phyloP scores from a whole-genome alignment of 192 early-diverging fungal species.

The Backusella mclennaniae region DNA sequence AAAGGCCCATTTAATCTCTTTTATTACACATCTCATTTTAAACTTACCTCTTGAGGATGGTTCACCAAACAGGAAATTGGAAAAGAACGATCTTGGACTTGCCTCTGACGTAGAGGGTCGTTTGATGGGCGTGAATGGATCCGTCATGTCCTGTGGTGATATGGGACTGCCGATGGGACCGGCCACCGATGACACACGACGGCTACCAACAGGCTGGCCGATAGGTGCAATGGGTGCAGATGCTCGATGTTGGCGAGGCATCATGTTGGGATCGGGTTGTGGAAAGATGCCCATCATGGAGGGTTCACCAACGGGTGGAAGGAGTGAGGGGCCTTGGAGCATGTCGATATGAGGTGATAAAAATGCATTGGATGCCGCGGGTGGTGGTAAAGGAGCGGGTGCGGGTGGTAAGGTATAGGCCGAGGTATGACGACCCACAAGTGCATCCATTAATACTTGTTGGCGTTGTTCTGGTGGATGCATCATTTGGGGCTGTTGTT shows the following conservation, averaged over 20 bases:
- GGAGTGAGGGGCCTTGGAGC: not conserved
- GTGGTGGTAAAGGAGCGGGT: not conserved
- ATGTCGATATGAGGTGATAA: not conserved
- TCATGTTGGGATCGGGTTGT: not conserved
- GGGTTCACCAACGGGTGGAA: not conserved
- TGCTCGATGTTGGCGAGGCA: not conserved
- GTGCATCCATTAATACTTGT: conserved; percentile 15
- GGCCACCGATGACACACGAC: conserved; percentile 9
- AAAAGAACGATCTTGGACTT: conserved; percentile 17
- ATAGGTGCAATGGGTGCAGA: conserved; percentile 4
- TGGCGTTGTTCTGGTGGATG: conserved; percentile 10
- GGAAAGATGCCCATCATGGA: not conserved
- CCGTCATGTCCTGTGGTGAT: not conserved
- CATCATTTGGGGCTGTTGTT: not conserved
- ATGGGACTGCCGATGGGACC: conserved; percentile 18
- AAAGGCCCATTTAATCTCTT: not conserved
- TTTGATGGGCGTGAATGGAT: not conserved
- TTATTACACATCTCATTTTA: not conserved
- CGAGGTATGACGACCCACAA: conserved; percentile 1
- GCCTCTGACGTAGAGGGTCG: not conserved
- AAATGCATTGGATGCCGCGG: not conserved
- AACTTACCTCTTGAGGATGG: not conserved
- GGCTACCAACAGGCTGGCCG: conserved; percentile 2
- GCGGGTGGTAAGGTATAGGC: not conserved
- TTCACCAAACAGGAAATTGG: conserved; percentile 30